Base-by-base conservation (phyloP, 306 rosid genomes). In the Citrullus colocynthis region DNA sequence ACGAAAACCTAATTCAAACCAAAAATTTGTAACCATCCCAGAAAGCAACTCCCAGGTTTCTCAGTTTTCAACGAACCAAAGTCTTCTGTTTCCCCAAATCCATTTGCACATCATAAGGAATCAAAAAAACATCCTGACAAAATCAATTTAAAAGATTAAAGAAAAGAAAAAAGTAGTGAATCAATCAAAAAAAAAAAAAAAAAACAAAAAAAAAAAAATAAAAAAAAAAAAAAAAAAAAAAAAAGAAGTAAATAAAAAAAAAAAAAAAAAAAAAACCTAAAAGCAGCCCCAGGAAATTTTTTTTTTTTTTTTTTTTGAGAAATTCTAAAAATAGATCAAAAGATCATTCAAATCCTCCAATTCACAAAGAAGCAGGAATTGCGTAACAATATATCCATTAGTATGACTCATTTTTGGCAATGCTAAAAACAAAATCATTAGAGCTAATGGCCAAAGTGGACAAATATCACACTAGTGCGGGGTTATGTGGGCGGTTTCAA, bases 1-100 rank as follows among this genome's bases (percentile, higher is more conserved):
- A 83, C 77, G 79, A 63, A 83, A 62, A 82, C 73, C 80, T 77
- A 77, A 30, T 66, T 69, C 76, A 79, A 71, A 67, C 81, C 75
- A 76, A 61, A 71, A 72, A 59, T 63, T 76, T 67, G 12, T 74
- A 72, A 61, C 32, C 6, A 51, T 72, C 77, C 77, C 58, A 8
- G 62, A 11, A 70, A 74, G 79, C 4, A 52, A 42, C 12, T 45
- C 54, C 59, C 78, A 69, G 66, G 81, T 57, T 58, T 55, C 62
- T 71, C 42, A 41, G 49, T 61, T 74, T 69, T 44, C 61, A 71
- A 80, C 41, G 69, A 20, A 73, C 49, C 59, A 74, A 67, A 82
- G 42, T 12, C 20, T 64, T 1, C 60, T 8, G 28, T 52, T 74
- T 34, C 78, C 75, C 85, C 80, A 85, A 65, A 80, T 62, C 52